Percentiles rank a stretch among this genome's conserved stretches.
Evolutionary conservation across 805 yeast species (phyloP).

Genomic region (Zygoascus ofunaensis): DNA sequence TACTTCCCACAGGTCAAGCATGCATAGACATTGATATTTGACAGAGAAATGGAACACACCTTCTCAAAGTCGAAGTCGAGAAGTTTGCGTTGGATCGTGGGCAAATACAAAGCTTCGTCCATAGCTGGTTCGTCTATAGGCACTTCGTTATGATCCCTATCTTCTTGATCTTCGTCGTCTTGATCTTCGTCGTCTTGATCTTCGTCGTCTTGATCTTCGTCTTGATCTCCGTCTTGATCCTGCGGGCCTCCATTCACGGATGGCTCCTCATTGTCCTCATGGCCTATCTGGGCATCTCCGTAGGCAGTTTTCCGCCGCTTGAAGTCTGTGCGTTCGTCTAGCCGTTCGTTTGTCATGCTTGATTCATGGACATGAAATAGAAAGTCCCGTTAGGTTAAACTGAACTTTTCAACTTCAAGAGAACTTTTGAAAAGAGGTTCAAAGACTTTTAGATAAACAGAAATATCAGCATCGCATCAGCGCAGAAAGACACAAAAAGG

Average conservation of each 20-base stretch:
- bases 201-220: not conserved
- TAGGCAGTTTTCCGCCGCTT: too few species aligned
- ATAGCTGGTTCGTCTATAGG: not conserved
- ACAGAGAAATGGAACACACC: slow-evolving; percentile 53
- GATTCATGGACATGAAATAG: too few species aligned
- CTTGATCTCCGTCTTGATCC: slow-evolving; percentile 7
- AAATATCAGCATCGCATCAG: too few species aligned
- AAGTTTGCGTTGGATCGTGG: slow-evolving; percentile 33
- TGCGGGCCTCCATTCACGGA: slow-evolving; percentile 10
- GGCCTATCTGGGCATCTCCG: too few species aligned
- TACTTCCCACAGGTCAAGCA: slow-evolving; percentile 70
- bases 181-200: not conserved
- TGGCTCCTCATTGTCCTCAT: too few species aligned
- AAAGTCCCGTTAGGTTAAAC: too few species aligned
- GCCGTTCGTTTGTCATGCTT: too few species aligned
- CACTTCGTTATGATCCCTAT: not conserved
- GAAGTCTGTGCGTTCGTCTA: too few species aligned
- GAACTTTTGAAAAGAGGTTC: too few species aligned
- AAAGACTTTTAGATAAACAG: too few species aligned
- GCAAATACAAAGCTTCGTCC: slow-evolving; percentile 15
- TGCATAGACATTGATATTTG: slow-evolving; percentile 55
- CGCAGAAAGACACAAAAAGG: too few species aligned
- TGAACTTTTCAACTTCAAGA: too few species aligned
- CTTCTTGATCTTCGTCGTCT: not conserved
- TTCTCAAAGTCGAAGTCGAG: slow-evolving; percentile 66